A percentile compares a stretch with the other conserved stretches of the same genome.
These are phyloP conservation scores for Hypoxylon crocopeplum DNA, from an alignment of 495 filamentous ascomycete genomes.

Conservation along the genomic window DNA sequence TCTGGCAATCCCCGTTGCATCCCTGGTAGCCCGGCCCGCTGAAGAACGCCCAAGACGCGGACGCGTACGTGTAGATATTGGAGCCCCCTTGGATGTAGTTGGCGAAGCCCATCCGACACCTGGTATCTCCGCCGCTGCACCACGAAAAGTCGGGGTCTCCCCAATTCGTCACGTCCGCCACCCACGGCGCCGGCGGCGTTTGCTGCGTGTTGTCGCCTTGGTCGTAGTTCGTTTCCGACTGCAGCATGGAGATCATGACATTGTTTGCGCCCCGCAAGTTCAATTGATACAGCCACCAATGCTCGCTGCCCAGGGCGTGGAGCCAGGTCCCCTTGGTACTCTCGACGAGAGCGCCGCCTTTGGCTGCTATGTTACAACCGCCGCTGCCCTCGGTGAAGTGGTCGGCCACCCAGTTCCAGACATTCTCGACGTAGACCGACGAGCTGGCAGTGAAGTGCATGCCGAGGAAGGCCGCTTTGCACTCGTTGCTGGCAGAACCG, in stretches of 20 bases:
- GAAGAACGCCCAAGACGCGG: slow-evolving; percentile 76
- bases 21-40: slow-evolving; percentile 49
- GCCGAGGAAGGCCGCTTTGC: slow-evolving; percentile 67
- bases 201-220: slow-evolving; percentile 73
- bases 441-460: slow-evolving; percentile 68
- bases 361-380: slow-evolving; percentile 48
- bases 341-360: slow-evolving; percentile 64
- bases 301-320: slow-evolving; percentile 75
- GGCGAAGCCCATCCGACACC: slow-evolving; percentile 61
- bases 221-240: slow-evolving; percentile 91
- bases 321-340: slow-evolving; percentile 66
- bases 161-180: slow-evolving; percentile 47
- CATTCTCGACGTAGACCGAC: slow-evolving; percentile 69
- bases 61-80: slow-evolving; percentile 63
- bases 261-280: slow-evolving; percentile 74
- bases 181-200: slow-evolving; percentile 57
- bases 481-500: slow-evolving; percentile 49
- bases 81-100: slow-evolving; percentile 67
- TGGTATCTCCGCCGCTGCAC: slow-evolving; percentile 43
- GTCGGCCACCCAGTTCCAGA: slow-evolving; percentile 76
- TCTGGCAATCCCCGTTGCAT: slow-evolving; percentile 47
- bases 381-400: slow-evolving; percentile 70
- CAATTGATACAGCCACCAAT: slow-evolving; percentile 78
- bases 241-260: slow-evolving; percentile 79
- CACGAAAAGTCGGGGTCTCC: slow-evolving; percentile 65